Base-by-base conservation (phyloP, 352 stramenopile genomes). In the Phytophthora vignae region DNA sequence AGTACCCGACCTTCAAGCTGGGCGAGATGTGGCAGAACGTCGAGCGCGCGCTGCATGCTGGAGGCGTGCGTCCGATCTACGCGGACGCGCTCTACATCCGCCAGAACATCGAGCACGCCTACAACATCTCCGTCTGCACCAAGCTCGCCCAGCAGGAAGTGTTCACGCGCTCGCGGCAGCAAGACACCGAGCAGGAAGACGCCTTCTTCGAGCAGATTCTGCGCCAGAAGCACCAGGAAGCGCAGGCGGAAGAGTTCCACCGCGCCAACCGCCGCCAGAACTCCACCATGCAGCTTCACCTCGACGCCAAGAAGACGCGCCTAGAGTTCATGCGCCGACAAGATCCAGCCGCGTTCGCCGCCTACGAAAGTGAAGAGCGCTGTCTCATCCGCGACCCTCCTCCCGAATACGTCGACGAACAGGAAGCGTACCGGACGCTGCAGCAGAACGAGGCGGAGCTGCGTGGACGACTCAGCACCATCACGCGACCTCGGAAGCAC, bases 1-100 rank as follows among this genome's bases (percentile, higher is more conserved):
- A 94, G 60, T 91, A 88, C 48, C 77, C 85, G 21, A 88, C 83
- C 10, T 93, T 91, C 57, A 76, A 82, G 27, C 60, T 90, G 12
- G 86, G 85, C 42, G 84, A 90, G 48, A 90, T 90, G 81, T 95
- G 88, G 86, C 85, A 92, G 56, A 87, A 88, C 49, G 76, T 93
- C 21, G 72, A 94, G 60, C 67, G 85, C 27, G 77, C 79, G 29
- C 74, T 94, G 38, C 65, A 93, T 54, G 85, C 85, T 3, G 85
- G 92, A 48, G 76, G 85, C 15, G 63, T 91, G 5, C 86, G 86
- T 2, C 86, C 83, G 1, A 92, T 92, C 52, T 93, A 93, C 69
- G 86, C 88, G 1, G 88, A 95, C 27, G 81, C 84, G 27, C 71
- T 93, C n/a, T 86, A 85, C 60, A 94, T 94, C 40, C 80, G 81